Percentiles rank a stretch among this genome's conserved stretches.
Evolutionary conservation across 345 rosid genomes (phyloP).

Genomic region (Psidium friedrichsthalianum): DNA sequence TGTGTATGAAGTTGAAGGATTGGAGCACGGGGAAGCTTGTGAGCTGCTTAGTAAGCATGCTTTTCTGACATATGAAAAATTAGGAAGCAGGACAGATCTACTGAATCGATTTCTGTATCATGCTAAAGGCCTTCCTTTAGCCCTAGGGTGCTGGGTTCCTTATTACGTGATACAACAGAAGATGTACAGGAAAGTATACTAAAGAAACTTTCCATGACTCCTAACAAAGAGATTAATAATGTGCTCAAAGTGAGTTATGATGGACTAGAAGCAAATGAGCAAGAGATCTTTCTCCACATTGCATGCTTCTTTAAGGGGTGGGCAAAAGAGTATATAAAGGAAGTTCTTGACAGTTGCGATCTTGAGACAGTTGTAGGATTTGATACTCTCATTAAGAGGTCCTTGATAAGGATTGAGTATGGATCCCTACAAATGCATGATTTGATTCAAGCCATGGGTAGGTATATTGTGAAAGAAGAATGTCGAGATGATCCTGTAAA

Average conservation of each 20-base stretch:
- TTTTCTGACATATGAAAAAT: too few relatives aligned
- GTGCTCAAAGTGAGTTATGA: background rate
- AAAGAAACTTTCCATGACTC: fast-evolving
- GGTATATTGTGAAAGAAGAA: background rate
- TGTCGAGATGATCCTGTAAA: fast-evolving
- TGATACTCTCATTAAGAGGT: background rate
- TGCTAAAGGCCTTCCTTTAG: background rate
- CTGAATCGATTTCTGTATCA: fast-evolving
- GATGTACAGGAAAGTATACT: background rate
- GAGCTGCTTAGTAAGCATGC: too few relatives aligned
- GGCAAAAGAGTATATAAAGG: fast-evolving
- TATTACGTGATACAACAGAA: background rate
- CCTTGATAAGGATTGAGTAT: fast-evolving
- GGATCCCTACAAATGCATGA: background rate
- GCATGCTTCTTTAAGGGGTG: background rate
- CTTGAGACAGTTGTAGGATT: fast-evolving
- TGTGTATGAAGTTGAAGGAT: too few relatives aligned
- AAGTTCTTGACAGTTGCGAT: background rate
- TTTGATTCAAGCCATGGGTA: background rate
- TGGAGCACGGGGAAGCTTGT: too few relatives aligned
- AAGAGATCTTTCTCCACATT: background rate
- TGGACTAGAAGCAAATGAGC: background rate
- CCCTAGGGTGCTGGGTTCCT: background rate
- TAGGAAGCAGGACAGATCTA: too few relatives aligned
- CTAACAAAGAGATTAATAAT: fast-evolving